Evolutionary conservation across 495 filamentous ascomycete species (phyloP), one percentile per base, ranked within the genome.

Genomic region (Chaetomium fimeti): DNA sequence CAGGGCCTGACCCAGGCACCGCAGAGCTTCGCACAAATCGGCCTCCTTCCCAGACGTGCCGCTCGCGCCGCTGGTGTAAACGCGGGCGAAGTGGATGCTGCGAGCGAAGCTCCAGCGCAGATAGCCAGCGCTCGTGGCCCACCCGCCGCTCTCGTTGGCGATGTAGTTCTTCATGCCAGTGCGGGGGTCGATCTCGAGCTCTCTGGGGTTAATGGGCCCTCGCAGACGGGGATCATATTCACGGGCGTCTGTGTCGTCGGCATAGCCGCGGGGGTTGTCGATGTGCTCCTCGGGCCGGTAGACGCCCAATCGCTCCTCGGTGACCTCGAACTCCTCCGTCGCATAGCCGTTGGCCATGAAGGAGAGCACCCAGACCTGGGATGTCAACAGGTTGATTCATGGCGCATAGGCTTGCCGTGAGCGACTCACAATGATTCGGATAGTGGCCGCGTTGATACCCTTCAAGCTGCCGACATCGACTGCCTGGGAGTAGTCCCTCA

Each of bases 131-230:
- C 91, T 95, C 12, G 94, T 98, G 0, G 92, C 90, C 88, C 91
- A 93, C 57, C 81, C 80, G 3, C 93, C 91, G 9, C 70, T 73
- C 73, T 97, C 94, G 68, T 97, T 98, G 47, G 93, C 89, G 65
- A 98, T 97, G 75, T 98, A 98, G 73, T 98, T 97, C 78, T 98
- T 98, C 93, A 98, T 96, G 15, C 91, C 92, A 5, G 92, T 97
- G 5, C 88, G 75, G 5, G 79, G 82, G 71, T 98, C 94, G 56
- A 98, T 83, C 32, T 91, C 88, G 24, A 96, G 86, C 70, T 98
- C 94, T 25, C 84, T 71, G 1, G 85, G 84, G 49, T 82, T 77
- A 18, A 98, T 85, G 0, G 90, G 93, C 2, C 84, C 85, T 42
- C 94, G 86, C 13, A 98, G 84, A 13, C 94, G 87, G n/a, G 82